phyloP scores from a whole-genome alignment of 2,329 filamentous ascomycete genomes.

The Aspergillus niger region DNA sequence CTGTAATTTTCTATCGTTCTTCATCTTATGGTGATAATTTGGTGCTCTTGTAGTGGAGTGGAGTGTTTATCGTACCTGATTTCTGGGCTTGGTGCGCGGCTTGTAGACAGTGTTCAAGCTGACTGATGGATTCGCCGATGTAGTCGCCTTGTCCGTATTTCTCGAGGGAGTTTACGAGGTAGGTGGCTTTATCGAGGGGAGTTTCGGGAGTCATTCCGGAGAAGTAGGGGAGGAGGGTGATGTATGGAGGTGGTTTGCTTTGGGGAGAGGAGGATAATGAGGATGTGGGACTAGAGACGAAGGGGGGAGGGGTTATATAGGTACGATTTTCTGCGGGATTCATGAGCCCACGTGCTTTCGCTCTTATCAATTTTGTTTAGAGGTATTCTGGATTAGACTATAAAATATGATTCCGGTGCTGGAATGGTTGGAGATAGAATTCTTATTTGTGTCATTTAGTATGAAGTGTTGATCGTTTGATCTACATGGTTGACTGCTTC shows the following conservation, averaged over 20 bases:
- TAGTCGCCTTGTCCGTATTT: constrained; percentile 37
- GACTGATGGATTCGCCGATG: constrained; percentile 39
- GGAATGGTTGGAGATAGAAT: too few species aligned
- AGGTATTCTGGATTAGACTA: too few species aligned
- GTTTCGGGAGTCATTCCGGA: constrained; percentile 16
- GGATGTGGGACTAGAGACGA: not conserved
- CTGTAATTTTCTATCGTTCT: not conserved
- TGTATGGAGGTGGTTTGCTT: not conserved
- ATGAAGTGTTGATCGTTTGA: too few species aligned
- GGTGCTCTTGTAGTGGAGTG: too few species aligned
- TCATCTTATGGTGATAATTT: not conserved
- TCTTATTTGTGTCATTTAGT: too few species aligned
- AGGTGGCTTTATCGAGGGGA: constrained; percentile 20
- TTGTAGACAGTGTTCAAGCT: constrained; percentile 39
- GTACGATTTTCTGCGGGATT: not conserved
- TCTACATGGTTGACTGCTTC: too few species aligned
- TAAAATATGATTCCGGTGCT: too few species aligned
- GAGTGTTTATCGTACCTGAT: constrained; percentile 18
- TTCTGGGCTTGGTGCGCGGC: constrained; percentile 34
- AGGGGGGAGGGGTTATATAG: not conserved
- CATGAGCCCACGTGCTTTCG: not conserved
- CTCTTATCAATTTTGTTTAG: not conserved
- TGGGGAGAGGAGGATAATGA: not conserved
- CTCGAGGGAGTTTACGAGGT: constrained; percentile 29
- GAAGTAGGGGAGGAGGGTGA: not conserved